Evolutionary conservation across 805 yeast species (phyloP).

Genomic region (Teunomyces funiuensis): DNA sequence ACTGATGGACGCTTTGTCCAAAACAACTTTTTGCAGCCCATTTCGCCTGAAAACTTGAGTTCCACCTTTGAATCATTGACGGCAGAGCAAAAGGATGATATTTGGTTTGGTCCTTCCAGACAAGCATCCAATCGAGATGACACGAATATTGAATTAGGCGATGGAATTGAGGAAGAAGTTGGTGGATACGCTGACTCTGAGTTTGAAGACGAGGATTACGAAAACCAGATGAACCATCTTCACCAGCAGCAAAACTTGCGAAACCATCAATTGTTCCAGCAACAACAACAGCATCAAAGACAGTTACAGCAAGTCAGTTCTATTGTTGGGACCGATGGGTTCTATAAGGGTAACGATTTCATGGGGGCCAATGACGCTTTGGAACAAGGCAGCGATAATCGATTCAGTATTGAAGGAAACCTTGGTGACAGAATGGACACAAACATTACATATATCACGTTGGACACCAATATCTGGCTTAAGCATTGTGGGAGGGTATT

Average conservation of each 20-base stretch:
- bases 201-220: slow-evolving; percentile 31
- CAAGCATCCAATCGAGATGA: slow-evolving; percentile 14
- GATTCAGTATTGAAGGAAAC: slow-evolving; percentile 40
- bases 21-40: slow-evolving; percentile 38
- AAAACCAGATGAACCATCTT: slow-evolving; percentile 8
- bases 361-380: slow-evolving; percentile 21
- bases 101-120: slow-evolving; percentile 19
- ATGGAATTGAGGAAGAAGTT: slow-evolving; percentile 22
- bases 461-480: slow-evolving; percentile 80
- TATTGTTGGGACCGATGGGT: slow-evolving; percentile 18
- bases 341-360: slow-evolving; percentile 21
- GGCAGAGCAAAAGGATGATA: slow-evolving; percentile 23
- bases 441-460: slow-evolving; percentile 54
- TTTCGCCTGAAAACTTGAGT: slow-evolving; percentile 31
- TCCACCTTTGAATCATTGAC: slow-evolving; percentile 10
- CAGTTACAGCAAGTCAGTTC: slow-evolving; percentile 14
- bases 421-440: slow-evolving; percentile 60
- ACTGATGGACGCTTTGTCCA: slow-evolving; percentile 43
- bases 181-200: slow-evolving; percentile 29
- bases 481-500: slow-evolving; percentile 76
- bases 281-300: slow-evolving; percentile 21
- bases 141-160: slow-evolving; percentile 19
- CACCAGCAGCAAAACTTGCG: slow-evolving; percentile 12
- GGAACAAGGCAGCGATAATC: slow-evolving; percentile 9
- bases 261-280: slow-evolving; percentile 17